Conservation (phyloP, 2,329 filamentous ascomycete genomes). For the Xylariaceae sp. region DNA sequence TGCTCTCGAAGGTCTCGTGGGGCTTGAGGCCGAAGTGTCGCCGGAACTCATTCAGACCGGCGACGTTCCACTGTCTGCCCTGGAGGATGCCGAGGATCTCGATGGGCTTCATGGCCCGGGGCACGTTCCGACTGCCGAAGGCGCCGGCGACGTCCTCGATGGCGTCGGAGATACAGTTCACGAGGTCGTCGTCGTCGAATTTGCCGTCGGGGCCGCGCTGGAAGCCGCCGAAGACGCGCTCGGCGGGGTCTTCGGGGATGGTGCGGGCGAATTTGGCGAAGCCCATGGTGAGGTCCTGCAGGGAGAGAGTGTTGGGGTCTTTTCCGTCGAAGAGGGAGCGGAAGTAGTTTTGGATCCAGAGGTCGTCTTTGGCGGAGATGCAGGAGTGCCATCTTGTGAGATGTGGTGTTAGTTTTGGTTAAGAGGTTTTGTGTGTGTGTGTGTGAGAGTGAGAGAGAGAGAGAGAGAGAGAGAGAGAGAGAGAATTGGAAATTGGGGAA, state of each 20-base stretch:
- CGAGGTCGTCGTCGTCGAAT: conserved; percentile 72
- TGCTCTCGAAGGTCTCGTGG: conserved; percentile 74
- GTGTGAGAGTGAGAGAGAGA: too few relatives aligned
- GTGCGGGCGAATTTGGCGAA: conserved; percentile 57
- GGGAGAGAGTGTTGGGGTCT: conserved; percentile 48
- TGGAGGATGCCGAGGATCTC: conserved; percentile 79
- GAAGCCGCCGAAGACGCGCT: conserved; percentile 64
- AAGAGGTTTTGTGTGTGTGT: too few relatives aligned
- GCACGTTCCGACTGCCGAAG: conserved; percentile 69
- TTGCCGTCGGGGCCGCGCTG: conserved; percentile 59
- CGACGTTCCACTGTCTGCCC: conserved; percentile 69
- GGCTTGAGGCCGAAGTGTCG: conserved; percentile 73
- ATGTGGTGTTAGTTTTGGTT: background rate
- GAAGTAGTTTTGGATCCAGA: conserved; percentile 72
- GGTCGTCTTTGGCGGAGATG: conserved; percentile 68
- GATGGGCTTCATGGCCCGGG: conserved; percentile 65
- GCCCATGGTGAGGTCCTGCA: conserved; percentile 56
- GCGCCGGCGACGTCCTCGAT: conserved; percentile 73
- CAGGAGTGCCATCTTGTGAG: conserved; percentile 60
- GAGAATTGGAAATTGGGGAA: too few relatives aligned
- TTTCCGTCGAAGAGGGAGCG: conserved; percentile 53
- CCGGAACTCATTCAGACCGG: conserved; percentile 78
- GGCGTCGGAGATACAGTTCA: conserved; percentile 68
- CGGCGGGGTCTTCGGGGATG: conserved; percentile 59
- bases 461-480: too few relatives aligned